Evolutionary conservation across 2,329 filamentous ascomycete species (phyloP), one percentile per base, ranked within the genome.

Genomic region (Escovopsis weberi): DNA sequence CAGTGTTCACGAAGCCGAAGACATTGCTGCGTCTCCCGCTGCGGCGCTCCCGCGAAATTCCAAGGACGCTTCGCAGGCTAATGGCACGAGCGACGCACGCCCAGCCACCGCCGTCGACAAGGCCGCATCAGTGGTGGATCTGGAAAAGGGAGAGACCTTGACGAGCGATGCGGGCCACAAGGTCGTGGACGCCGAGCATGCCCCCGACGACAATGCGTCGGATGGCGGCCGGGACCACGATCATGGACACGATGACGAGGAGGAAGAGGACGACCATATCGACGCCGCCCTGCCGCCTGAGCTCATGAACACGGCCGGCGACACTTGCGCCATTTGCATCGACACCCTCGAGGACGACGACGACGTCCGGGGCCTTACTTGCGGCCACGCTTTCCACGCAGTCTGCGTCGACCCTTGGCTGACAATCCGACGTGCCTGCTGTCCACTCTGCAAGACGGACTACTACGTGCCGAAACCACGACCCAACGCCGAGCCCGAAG

Each of bases 301-400:
- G 54, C 70, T 88, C 56, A 66, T 94, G 45, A 78, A 78, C 26
- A 81, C 82, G 41, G 84, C 86, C 1, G 91, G 89, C 37, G 91
- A 98, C 57, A 83, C 86, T 2, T 98, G 91, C 62, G 91, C 91
- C 40, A 96, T 98, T 53, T 98, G 91, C 61, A 82, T 98, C 50
- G 91, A 98, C 57, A 82, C 76, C 0, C 74, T 98, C 15, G 91
- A 98, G 59, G 86, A 96, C 48, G 85, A 95, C 48, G 91, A 96
- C 53, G 89, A 98, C 57, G 80, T 98, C 40, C 85, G 91, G 51
- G 91, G 91, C 2, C 67, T 98, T 47, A 87, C 85, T 4, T 98
- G 91, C 56, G 91, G 91, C n/a, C 91, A 98, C 61, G 88, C 89
- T 42, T 98, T 96, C 74, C 91, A 98, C 59, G 88, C 87, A 40